Base-by-base conservation (phyloP, 805 yeast genomes). In the Yarrowia osloensis region DNA sequence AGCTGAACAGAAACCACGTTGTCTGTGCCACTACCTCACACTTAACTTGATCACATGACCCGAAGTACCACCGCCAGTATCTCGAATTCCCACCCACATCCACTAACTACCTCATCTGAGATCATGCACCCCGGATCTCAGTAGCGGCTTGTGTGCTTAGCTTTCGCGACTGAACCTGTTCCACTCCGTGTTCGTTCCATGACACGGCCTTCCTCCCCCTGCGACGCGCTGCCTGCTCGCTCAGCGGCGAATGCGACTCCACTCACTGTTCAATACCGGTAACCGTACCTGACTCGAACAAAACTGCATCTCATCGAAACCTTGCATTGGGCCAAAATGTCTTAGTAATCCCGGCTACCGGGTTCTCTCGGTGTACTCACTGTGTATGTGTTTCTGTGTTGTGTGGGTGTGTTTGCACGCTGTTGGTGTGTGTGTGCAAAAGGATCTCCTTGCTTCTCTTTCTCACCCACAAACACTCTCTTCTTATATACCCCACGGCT, bases 301-400 rank as follows among this genome's bases (percentile, higher is more conserved):
- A 46, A 26, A 46, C 22, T 49, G 35, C 54, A 49, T 29, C 54
- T 49, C 54, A 29, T 49, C 54, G 54, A 49, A 49, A 49, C 54
- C 54, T 29, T 49, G 50, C 50, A 26, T 15, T n/a, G 22, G 2
- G 19, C 19, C 6, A 19, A 35, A 19, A 35, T 15, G 19, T 42
- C 47, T 44, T 44, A 47, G 35, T 47, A 29, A 46, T 22, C 50
- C 15, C 44, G 4, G 15, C 0, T 17, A 22, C 8, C n/a, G 9
- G 7, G 13, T 24, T 28, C 52, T 47, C 52, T 28, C 52, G 3
- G 21, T 46, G 28, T 24, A 47, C 52, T 47, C 52, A 47, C 52
- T 8, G 21, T 46, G 28, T 39, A 17, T 55, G 62, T 24, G n/a
- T n/a, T n/a, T n/a, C 35, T 11, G 50, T 13, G 50, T 39, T 13